Conservation (phyloP, 2,329 filamentous ascomycete genomes). For the Clonostachys rosea region DNA sequence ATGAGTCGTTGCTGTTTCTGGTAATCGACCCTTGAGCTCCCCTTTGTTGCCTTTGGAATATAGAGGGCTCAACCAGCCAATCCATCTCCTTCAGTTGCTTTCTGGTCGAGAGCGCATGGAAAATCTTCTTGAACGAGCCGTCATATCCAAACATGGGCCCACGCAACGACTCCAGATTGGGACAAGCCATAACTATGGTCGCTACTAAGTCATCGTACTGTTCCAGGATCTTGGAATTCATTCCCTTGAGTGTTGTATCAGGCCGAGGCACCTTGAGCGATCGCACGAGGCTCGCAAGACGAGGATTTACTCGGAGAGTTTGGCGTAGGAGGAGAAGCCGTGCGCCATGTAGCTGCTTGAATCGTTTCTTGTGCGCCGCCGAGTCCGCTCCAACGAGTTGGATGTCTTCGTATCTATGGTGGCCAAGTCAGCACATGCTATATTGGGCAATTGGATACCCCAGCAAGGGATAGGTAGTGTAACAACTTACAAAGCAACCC, state of each 20-base stretch:
- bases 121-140: constrained; percentile 50
- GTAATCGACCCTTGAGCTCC: not conserved
- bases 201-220: constrained; percentile 55
- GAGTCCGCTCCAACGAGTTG: constrained; percentile 55
- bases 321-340: constrained; percentile 53
- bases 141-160: constrained; percentile 50
- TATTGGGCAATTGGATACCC: too few species aligned
- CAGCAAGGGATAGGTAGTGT: not conserved
- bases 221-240: constrained; percentile 21
- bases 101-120: constrained; percentile 56
- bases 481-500: constrained; percentile 41
- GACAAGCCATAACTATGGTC: constrained; percentile 59
- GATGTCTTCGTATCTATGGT: constrained; percentile 49
- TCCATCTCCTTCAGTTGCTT: constrained; percentile 50
- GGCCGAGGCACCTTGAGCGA: constrained; percentile 48
- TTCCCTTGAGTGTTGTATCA: constrained; percentile 27
- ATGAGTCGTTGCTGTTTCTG: constrained; percentile 5
- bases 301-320: constrained; percentile 47
- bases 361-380: constrained; percentile 48
- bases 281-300: constrained; percentile 50
- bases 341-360: constrained; percentile 46
- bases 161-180: constrained; percentile 55
- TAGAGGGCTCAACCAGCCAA: constrained; percentile 47
- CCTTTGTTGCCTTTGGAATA: constrained; percentile 10
- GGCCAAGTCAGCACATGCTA: not conserved